A percentile compares a stretch with the other conserved stretches of the same genome.
phyloP scores from a whole-genome alignment of 2,329 filamentous ascomycete species.

The Xylariaceae sp. region DNA sequence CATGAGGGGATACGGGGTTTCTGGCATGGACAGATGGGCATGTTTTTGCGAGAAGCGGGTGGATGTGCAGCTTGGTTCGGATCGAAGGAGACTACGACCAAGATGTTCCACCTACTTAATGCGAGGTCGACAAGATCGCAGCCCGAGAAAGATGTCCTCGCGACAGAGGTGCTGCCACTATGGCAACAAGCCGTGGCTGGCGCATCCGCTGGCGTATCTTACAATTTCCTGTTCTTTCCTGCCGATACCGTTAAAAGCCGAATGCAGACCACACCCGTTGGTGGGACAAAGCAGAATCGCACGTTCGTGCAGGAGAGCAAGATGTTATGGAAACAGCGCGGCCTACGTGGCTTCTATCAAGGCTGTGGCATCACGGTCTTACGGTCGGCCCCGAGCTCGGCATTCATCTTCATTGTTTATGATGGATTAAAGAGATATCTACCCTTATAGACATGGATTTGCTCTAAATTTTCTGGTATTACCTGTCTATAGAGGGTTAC shows the following conservation, averaged over 20 bases:
- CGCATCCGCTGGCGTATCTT: constrained; percentile 83
- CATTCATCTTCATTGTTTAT: constrained; percentile 95
- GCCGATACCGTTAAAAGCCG: constrained; percentile 96
- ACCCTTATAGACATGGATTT: constrained; percentile 37
- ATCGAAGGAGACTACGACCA: constrained; percentile 74
- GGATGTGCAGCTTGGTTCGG: constrained; percentile 96
- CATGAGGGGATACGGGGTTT: constrained; percentile 82
- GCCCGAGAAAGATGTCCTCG: constrained; percentile 38
- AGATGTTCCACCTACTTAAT: constrained; percentile 62
- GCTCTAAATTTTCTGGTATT: too few relatives aligned
- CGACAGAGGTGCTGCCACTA: constrained; percentile 60
- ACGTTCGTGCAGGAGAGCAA: constrained; percentile 70
- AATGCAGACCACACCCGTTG: constrained; percentile 84
- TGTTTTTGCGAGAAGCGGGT: constrained; percentile 87
- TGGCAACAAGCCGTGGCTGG: constrained; percentile 87
- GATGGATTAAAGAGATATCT: constrained; percentile 76
- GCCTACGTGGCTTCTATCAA: constrained; percentile 80
- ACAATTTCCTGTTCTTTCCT: constrained; percentile 97
- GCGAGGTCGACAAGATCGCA: constrained; percentile 38
- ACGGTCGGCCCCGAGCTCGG: constrained; percentile 88
- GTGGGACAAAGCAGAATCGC: constrained; percentile 48
- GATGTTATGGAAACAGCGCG: constrained; percentile 76
- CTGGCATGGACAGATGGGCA: constrained; percentile 93
- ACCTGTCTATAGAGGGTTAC: not conserved
- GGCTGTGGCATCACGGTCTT: constrained; percentile 92